Percentiles rank a stretch among this genome's conserved stretches.
Conservation (phyloP, 192 early-diverging fungal species). For the Dissophora globulifera region DNA sequence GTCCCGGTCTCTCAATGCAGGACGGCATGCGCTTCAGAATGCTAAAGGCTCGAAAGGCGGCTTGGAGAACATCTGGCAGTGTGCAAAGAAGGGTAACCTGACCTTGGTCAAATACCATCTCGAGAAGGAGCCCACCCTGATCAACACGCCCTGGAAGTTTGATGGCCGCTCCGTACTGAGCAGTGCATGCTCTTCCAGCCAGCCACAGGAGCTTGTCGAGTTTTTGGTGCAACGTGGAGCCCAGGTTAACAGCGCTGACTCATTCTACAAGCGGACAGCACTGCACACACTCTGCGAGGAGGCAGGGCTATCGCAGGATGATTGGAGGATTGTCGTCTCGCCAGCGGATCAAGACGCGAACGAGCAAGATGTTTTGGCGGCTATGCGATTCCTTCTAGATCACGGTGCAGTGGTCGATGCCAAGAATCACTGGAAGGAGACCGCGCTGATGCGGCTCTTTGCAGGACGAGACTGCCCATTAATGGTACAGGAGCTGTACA, state of each 20-base stretch:
- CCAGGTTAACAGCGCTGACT: slow-evolving; percentile 40
- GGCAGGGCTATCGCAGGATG: slow-evolving; percentile 39
- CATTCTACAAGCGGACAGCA: slow-evolving; percentile 47
- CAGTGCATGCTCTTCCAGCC: slow-evolving; percentile 45
- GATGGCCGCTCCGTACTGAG: slow-evolving; percentile 47
- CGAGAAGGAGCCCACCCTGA: slow-evolving; percentile 25
- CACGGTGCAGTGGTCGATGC: slow-evolving; percentile 36
- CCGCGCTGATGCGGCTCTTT: slow-evolving; percentile 35
- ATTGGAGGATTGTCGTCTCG: slow-evolving; percentile 30
- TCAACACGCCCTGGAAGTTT: slow-evolving; percentile 46
- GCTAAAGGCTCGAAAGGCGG: slow-evolving; percentile 23
- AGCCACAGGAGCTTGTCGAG: slow-evolving; percentile 46
- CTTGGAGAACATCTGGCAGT: slow-evolving; percentile 45
- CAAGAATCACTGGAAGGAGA: slow-evolving; percentile 55
- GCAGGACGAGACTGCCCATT: slow-evolving; percentile 40
- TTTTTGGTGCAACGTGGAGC: slow-evolving; percentile 43
- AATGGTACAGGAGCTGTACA: slow-evolving; percentile 54
- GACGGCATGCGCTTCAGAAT: too few relatives aligned
- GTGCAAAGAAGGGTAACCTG: slow-evolving; percentile 49
- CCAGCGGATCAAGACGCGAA: slow-evolving; percentile 40
- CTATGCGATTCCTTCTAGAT: slow-evolving; percentile 50
- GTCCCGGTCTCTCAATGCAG: slow-evolving; percentile 3
- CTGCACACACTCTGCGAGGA: slow-evolving; percentile 46
- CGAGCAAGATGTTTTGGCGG: slow-evolving; percentile 35
- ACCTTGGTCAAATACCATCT: slow-evolving; percentile 24